phyloP scores from a whole-genome alignment of 129 eudicot species.

The Saposhnikovia divaricata region DNA sequence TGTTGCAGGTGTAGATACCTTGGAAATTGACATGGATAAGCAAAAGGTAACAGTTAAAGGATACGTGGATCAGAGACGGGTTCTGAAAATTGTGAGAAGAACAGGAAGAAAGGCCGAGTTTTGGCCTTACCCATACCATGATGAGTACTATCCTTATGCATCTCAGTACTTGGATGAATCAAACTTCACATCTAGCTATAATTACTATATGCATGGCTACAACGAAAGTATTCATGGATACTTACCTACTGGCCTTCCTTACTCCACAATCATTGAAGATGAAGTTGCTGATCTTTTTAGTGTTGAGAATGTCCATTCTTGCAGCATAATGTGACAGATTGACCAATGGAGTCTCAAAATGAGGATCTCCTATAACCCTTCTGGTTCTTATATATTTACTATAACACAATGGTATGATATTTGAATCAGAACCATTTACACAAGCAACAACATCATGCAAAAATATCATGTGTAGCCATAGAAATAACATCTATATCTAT shows the following conservation, averaged over 20 bases:
- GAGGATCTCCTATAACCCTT: neutral
- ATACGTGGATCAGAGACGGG: slow-evolving; percentile 26
- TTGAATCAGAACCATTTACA: neutral
- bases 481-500: neutral
- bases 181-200: slow-evolving; percentile 27
- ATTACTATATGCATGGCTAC: slow-evolving; percentile 41
- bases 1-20: slow-evolving; percentile 32
- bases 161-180: slow-evolving; percentile 34
- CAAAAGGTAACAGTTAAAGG: slow-evolving; percentile 46
- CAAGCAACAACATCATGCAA: neutral
- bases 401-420: neutral
- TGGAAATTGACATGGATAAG: slow-evolving; percentile 44
- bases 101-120: slow-evolving; percentile 45
- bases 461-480: neutral
- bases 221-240: slow-evolving; percentile 36
- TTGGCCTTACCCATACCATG: slow-evolving; percentile 41
- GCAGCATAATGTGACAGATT: slow-evolving; percentile 32
- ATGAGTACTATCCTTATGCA: slow-evolving; percentile 30
- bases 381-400: neutral
- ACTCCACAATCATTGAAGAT: slow-evolving; percentile 25
- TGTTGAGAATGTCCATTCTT: slow-evolving; percentile 42
- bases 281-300: slow-evolving; percentile 26
- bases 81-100: slow-evolving; percentile 37
- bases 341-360: neutral
- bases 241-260: slow-evolving; percentile 28